Percentiles rank a stretch among this genome's conserved stretches.
These are phyloP conservation scores for Globisporangium ultimum DNA, from an alignment of 352 stramenopile species.

Conservation along the genomic window DNA sequence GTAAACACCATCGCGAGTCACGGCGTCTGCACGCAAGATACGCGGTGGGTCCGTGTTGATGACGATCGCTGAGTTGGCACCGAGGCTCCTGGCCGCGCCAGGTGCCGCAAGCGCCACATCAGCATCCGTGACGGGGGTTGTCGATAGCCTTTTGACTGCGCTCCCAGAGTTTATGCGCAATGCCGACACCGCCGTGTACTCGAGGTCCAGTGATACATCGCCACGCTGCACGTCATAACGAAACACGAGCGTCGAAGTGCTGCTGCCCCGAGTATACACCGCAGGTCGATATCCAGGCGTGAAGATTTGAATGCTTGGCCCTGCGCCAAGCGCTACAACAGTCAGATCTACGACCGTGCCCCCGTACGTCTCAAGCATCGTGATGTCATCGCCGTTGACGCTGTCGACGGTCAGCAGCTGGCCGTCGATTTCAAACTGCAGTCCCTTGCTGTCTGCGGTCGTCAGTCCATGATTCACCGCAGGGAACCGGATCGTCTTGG, in stretches of 20 bases:
- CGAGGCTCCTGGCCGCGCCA: conserved; percentile 38
- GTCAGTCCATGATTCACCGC: conserved; percentile 43
- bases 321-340: conserved; percentile 8
- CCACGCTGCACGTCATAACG: conserved; percentile 52
- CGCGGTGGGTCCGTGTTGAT: conserved; percentile 47
- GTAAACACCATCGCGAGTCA: conserved; percentile 65
- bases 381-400: conserved; percentile 39
- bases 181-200: conserved; percentile 41
- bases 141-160: conserved; percentile 54
- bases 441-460: conserved; percentile 26
- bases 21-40: conserved; percentile 36
- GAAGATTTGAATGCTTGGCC: conserved; percentile 30
- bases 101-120: conserved; percentile 42
- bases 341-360: conserved; percentile 35
- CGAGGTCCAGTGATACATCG: conserved; percentile 43
- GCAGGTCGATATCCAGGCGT: conserved; percentile 50
- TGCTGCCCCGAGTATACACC: conserved; percentile 43
- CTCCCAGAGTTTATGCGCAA: conserved; percentile 40
- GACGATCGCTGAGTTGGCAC: conserved; percentile 25
- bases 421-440: conserved; percentile 55
- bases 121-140: conserved; percentile 43
- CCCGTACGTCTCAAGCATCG: conserved; percentile 51
- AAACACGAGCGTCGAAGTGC: conserved; percentile 45
- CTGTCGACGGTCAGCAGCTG: conserved; percentile 50
- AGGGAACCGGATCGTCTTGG: conserved; percentile 52